These are phyloP conservation scores for Eucalyptus guilfoylei DNA, from an alignment of 345 rosid species.

Conservation along the genomic window DNA sequence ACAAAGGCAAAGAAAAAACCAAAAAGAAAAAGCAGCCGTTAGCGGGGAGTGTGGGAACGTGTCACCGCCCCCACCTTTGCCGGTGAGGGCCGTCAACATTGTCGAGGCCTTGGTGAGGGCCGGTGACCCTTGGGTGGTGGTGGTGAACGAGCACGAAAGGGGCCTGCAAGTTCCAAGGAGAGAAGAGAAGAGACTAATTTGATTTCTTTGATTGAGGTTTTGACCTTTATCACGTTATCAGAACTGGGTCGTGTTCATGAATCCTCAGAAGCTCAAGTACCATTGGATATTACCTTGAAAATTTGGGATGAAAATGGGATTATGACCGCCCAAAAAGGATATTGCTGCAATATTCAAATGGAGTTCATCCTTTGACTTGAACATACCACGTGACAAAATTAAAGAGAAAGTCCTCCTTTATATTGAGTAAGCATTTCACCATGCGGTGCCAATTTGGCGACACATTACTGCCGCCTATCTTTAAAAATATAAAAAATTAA, in stretches of 20 bases:
- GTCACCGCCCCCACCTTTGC: neutral
- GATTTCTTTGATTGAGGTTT: neutral
- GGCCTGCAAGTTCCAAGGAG: neutral
- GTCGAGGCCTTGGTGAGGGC: neutral
- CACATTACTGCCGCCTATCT: neutral
- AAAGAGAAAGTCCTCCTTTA: neutral
- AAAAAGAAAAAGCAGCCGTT: neutral
- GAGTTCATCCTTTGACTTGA: neutral
- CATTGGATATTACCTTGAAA: neutral
- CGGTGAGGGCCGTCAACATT: neutral
- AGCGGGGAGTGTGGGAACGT: neutral
- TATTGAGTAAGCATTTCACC: neutral
- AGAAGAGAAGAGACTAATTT: neutral
- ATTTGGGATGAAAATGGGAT: neutral
- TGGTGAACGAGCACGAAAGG: fast-evolving
- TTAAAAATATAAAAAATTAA: too few species aligned
- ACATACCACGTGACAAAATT: neutral
- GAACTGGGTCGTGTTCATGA: neutral
- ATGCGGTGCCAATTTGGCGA: neutral
- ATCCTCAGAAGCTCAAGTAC: neutral
- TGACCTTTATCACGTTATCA: neutral
- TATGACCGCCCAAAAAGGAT: neutral
- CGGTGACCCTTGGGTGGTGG: fast-evolving
- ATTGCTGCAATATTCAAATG: neutral
- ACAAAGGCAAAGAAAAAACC: neutral